A percentile compares a stretch with the other conserved stretches of the same genome.
These are phyloP conservation scores for Moniliella sp. DNA, from an alignment of 1,284 basidiomycete genomes.

Conservation along the genomic window DNA sequence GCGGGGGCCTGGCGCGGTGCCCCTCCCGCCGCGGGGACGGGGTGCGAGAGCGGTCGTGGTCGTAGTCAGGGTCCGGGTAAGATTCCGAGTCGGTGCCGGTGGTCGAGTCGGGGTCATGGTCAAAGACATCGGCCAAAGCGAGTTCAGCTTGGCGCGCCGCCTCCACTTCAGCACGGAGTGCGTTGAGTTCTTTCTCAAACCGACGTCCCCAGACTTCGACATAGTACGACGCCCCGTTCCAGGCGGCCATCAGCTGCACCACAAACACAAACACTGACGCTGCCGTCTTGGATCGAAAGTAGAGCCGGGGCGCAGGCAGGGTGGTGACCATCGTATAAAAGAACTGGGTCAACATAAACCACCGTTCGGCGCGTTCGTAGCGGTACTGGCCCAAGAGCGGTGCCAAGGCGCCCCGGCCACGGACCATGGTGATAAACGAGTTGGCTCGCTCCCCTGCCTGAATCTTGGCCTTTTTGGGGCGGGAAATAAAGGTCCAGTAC, in stretches of 20 bases:
- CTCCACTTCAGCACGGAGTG: neutral
- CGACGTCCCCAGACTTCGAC: slow-evolving; percentile 43
- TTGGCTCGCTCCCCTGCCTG: slow-evolving; percentile 19
- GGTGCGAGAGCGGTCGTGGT: too few relatives aligned
- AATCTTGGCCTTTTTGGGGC: slow-evolving; percentile 10
- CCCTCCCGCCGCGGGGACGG: too few relatives aligned
- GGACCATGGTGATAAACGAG: slow-evolving; percentile 13
- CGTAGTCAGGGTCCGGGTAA: too few relatives aligned
- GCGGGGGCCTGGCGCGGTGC: too few relatives aligned
- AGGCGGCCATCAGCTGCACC: slow-evolving; percentile 11
- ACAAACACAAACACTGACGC: slow-evolving; percentile 48
- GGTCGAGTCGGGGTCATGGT: too few relatives aligned
- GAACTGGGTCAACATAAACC: slow-evolving; percentile 32
- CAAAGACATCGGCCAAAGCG: too few relatives aligned
- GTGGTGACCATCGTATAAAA: slow-evolving; percentile 69
- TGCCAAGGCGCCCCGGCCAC: slow-evolving; percentile 18
- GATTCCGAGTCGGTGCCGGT: too few relatives aligned
- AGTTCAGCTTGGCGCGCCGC: too few relatives aligned
- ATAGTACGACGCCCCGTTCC: slow-evolving; percentile 40
- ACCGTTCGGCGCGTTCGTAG: slow-evolving; percentile 8
- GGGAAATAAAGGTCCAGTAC: slow-evolving; percentile 35
- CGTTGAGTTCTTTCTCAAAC: slow-evolving; percentile 15
- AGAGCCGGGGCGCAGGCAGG: slow-evolving; percentile 56
- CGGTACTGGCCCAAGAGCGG: slow-evolving; percentile 16
- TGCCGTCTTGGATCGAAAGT: slow-evolving; percentile 55